Percentiles rank a stretch among this genome's conserved stretches.
Evolutionary conservation across 495 filamentous ascomycete species (phyloP).

Genomic region (Neurospora sp.): DNA sequence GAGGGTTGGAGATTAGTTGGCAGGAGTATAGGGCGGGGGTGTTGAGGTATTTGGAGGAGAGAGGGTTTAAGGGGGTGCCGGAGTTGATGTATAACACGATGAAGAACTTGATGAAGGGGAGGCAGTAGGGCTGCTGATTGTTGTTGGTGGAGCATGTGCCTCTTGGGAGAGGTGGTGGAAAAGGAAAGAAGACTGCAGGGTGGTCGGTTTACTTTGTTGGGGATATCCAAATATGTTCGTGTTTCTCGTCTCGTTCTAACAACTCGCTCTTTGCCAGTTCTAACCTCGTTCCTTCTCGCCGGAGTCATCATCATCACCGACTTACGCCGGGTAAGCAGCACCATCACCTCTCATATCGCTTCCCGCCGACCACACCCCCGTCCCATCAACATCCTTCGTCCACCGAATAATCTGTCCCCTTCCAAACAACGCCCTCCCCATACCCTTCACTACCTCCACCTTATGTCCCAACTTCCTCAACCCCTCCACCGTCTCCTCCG

Average conservation of each 20-base stretch:
- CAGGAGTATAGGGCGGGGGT: conserved; percentile 68
- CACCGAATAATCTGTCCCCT: conserved; percentile 79
- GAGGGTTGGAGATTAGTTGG: conserved; percentile 60
- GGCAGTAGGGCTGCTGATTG: background rate
- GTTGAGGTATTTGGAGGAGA: conserved; percentile 55
- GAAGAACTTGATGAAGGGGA: conserved; percentile 52
- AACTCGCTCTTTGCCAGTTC: too few relatives aligned
- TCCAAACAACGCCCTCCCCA: conserved; percentile 67
- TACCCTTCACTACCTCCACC: conserved; percentile 57
- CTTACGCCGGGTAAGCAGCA: conserved; percentile 54
- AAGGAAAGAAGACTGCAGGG: background rate
- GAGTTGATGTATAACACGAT: conserved; percentile 78
- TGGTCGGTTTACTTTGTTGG: background rate
- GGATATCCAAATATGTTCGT: background rate
- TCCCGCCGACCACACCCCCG: conserved; percentile 67
- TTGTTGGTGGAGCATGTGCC: background rate
- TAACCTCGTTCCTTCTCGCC: too few relatives aligned
- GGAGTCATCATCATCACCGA: too few relatives aligned
- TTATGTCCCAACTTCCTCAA: conserved; percentile 62
- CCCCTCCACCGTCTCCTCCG: conserved; percentile 51
- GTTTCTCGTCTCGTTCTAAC: background rate
- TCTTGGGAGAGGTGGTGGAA: background rate
- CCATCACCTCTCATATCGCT: conserved; percentile 89
- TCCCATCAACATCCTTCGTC: conserved; percentile 55
- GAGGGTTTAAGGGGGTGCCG: conserved; percentile 55